Conservation (phyloP, 352 stramenopile genomes). For the Stephanocyclus meneghinianus region DNA sequence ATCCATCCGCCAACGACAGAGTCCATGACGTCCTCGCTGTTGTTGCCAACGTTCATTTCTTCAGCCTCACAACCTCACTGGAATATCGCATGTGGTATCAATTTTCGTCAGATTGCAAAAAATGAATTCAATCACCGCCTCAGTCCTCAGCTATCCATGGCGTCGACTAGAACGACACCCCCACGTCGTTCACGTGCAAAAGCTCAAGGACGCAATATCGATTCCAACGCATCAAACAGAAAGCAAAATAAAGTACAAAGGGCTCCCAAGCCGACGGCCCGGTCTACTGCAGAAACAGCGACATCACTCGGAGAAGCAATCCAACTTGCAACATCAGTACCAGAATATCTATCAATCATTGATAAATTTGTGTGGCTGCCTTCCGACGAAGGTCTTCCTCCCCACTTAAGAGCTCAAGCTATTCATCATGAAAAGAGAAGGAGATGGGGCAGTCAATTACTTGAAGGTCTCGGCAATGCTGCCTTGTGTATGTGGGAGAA, state of each 20-base stretch:
- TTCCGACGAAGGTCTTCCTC: conserved; percentile 54
- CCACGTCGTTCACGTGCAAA: neutral
- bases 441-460: conserved; percentile 58
- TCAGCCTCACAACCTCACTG: neutral
- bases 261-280: conserved; percentile 9
- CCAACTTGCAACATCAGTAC: conserved; percentile 30
- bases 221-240: neutral
- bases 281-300: neutral
- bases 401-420: conserved; percentile 58
- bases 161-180: neutral
- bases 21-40: neutral
- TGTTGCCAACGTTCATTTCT: neutral
- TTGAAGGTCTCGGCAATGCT: conserved; percentile 54
- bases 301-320: conserved; percentile 51
- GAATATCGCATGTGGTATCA: neutral
- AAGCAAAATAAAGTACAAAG: neutral
- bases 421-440: conserved; percentile 72
- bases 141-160: neutral
- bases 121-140: neutral
- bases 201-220: neutral
- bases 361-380: conserved; percentile 62
- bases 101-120: neutral
- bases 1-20: neutral
- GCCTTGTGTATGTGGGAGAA: conserved; percentile 44
- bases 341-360: conserved; percentile 36